Percentiles rank a stretch among this genome's conserved stretches.
Evolutionary conservation across 495 filamentous ascomycete genomes (phyloP).

Genomic region (Neurospora intermedia): DNA sequence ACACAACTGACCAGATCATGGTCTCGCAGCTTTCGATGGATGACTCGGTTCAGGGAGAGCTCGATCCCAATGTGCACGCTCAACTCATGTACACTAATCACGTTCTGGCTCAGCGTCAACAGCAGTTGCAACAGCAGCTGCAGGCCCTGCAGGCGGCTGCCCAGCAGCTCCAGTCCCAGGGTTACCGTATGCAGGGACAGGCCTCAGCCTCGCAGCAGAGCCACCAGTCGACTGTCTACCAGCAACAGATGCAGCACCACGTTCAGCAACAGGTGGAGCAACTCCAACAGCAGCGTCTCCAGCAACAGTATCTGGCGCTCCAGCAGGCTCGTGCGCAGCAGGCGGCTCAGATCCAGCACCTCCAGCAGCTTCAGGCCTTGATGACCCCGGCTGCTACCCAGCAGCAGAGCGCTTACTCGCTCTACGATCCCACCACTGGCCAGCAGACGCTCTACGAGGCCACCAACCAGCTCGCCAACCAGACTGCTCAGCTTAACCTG

Average conservation of each 20-base stretch:
- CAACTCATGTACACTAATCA: conserved; percentile 77
- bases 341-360: conserved; percentile 23
- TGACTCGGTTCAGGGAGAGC: conserved; percentile 51
- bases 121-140: conserved; percentile 59
- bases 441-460: conserved; percentile 59
- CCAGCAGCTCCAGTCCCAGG: conserved; percentile 79
- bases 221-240: conserved; percentile 32
- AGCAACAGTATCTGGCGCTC: not conserved
- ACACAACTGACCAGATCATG: conserved; percentile 67
- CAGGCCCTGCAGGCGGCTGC: conserved; percentile 47
- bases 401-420: conserved; percentile 56
- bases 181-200: conserved; percentile 48
- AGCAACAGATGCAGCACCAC: conserved; percentile 28
- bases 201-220: conserved; percentile 31
- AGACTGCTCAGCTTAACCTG: conserved; percentile 16
- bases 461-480: conserved; percentile 20
- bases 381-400: conserved; percentile 29
- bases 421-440: conserved; percentile 73
- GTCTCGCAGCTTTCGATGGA: conserved; percentile 66
- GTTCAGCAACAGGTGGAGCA: conserved; percentile 26
- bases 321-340: not conserved
- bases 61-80: conserved; percentile 74
- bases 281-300: conserved; percentile 26
- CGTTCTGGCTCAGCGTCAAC: conserved; percentile 79
- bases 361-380: conserved; percentile 64